Evolutionary conservation across 1,284 basidiomycete species (phyloP), one percentile per base, ranked within the genome.

Genomic region (Irpex sp.): DNA sequence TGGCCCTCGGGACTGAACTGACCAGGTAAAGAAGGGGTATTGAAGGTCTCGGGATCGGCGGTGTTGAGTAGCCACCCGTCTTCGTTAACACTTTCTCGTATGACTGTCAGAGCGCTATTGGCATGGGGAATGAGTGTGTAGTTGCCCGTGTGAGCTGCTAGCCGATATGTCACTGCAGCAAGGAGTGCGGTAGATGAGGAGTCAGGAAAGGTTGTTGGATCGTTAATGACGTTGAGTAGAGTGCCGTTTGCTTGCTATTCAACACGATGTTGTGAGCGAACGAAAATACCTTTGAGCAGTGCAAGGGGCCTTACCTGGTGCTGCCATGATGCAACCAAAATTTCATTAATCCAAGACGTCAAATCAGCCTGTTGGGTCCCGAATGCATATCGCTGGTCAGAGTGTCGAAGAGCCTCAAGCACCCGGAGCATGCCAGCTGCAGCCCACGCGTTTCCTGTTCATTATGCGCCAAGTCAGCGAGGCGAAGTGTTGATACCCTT

Each of bases 401-500:
- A 82, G 57, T 82, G 77, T 59, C 78, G 73, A 58, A 88, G 78
- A 0, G 85, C 85, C 48, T 82, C 80, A 5, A 84, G 71, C 0
- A 87, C 85, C 21, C 86, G 78, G 19, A 86, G 72, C 80, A 87
- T 85, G 0, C 88, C 88, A 1, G 84, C 84, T 0, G 84, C 81
- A 0, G 83, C 87, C 88, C 87, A 90, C 0, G 75, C 87, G 64
- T 89, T 88, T 0, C 87, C 87, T 78, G 65, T 5, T 12, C 39
- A 3, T 57, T 16, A 33, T 33, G 51, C 21, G 16, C 47, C 8
- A 61, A 49, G 2, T 39, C 5, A 51, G 23, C 21, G 12, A 54
- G 12, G n/a, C 8, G 18, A 16, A n/a, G 28, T 28, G 5, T 4
- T 5, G 28, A 28, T 28, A 28, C 28, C 28, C 28, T 28, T 28